Percentiles rank a stretch among this genome's conserved stretches.
Evolutionary conservation across 2,329 filamentous ascomycete species (phyloP).

Genomic region (Dothiorella sarmentorum): DNA sequence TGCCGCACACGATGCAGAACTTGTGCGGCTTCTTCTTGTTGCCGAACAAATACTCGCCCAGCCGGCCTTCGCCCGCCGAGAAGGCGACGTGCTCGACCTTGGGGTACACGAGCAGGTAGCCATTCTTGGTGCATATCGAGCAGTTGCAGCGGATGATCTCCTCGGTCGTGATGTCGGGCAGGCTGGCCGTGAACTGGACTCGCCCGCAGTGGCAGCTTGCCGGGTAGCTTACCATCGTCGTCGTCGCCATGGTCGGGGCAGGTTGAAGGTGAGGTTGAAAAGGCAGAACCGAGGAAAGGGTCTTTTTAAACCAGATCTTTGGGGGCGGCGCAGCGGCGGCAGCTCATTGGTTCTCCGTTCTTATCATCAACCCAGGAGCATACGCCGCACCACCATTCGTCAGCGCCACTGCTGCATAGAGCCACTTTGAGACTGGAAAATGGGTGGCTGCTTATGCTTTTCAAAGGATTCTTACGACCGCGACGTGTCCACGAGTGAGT

Average conservation of each 20-base stretch:
- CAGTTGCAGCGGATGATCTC: constrained; percentile 50
- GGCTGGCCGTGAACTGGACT: constrained; percentile 47
- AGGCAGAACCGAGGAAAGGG: not conserved
- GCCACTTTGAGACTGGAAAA: no score
- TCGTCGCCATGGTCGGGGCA: no score
- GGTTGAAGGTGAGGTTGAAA: no score
- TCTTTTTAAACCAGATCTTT: no score
- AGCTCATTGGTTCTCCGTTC: no score
- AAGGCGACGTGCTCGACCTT: constrained; percentile 25
- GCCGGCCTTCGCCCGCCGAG: constrained; percentile 26
- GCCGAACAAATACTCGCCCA: constrained; percentile 29
- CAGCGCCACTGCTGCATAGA: no score
- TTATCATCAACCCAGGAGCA: no score
- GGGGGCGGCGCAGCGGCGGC: no score
- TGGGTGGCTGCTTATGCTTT: no score
- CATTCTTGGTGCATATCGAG: constrained; percentile 47
- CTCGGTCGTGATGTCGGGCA: constrained; percentile 49
- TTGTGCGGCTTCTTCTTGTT: constrained; percentile 26
- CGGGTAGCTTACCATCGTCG: constrained; percentile 39
- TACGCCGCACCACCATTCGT: no score
- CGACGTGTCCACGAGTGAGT: no score
- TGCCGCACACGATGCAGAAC: constrained; percentile 30
- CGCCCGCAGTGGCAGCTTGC: constrained; percentile 54
- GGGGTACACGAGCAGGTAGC: constrained; percentile 45
- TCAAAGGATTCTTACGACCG: no score